Percentiles rank a stretch among this genome's conserved stretches.
phyloP scores from a whole-genome alignment of 2,329 filamentous ascomycete genomes.

The Botrytis aclada region DNA sequence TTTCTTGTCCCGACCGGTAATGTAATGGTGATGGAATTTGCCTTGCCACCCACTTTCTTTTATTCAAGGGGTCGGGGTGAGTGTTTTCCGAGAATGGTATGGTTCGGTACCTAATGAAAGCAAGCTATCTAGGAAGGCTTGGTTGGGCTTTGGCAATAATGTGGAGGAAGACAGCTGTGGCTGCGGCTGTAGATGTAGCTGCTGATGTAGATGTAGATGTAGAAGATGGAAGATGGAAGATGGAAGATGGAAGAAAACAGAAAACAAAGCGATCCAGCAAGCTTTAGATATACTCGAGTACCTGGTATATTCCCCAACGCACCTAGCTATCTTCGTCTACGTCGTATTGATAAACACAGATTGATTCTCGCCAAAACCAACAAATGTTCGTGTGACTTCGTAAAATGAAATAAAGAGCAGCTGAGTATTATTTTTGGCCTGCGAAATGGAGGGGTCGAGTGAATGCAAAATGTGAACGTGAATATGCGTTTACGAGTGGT shows the following conservation, averaged over 20 bases:
- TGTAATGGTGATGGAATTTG: neutral
- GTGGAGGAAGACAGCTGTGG: no score
- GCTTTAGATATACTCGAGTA: neutral
- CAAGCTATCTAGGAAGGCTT: neutral
- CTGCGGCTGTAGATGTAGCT: neutral
- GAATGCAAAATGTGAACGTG: neutral
- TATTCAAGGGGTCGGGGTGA: neutral
- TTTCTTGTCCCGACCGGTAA: neutral
- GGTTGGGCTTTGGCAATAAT: neutral
- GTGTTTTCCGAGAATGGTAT: neutral
- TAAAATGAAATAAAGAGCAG: slow-evolving; percentile 3
- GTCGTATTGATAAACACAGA: neutral
- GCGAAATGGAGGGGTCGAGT: neutral
- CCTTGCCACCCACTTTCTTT: neutral
- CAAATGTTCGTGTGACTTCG: slow-evolving; percentile 16
- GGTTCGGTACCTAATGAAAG: neutral
- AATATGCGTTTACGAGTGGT: neutral
- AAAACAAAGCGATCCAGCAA: neutral
- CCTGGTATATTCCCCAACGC: neutral
- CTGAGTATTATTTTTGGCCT: neutral
- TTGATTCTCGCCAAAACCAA: neutral
- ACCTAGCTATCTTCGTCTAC: neutral
- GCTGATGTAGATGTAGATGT: neutral
- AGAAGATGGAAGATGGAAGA: neutral
- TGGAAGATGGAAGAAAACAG: neutral